Conservation (phyloP, 345 rosid species). For the Pelargonium nanum region DNA sequence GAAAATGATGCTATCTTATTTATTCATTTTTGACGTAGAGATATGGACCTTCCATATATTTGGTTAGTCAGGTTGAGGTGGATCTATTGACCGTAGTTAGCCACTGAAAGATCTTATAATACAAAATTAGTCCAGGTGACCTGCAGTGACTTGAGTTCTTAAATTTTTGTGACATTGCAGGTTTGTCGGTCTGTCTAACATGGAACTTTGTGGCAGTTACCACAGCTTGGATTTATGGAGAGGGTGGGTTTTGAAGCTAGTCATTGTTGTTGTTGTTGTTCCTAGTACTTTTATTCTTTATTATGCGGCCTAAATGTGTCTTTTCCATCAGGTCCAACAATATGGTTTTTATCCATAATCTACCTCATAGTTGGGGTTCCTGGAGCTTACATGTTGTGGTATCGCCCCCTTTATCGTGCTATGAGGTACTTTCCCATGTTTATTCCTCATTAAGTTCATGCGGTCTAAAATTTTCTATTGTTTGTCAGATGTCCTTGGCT, state of each 20-base stretch:
- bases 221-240: constrained; percentile 82
- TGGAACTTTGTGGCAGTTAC: constrained; percentile 92
- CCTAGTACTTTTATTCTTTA: constrained; percentile 1
- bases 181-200: constrained; percentile 58
- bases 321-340: constrained; percentile 53
- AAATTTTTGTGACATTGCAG: constrained; percentile 26
- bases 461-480: too few relatives aligned
- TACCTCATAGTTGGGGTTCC: constrained; percentile 84
- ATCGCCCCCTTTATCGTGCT: constrained; percentile 93
- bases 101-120: too few relatives aligned
- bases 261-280: too few relatives aligned
- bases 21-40: too few relatives aligned
- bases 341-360: constrained; percentile 93
- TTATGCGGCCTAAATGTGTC: constrained; percentile 10
- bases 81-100: too few relatives aligned
- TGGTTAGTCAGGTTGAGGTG: too few relatives aligned
- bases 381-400: constrained; percentile 83
- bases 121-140: too few relatives aligned
- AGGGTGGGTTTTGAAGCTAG: constrained; percentile 40
- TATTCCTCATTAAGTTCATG: constrained; percentile 4
- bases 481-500: too few relatives aligned
- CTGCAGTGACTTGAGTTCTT: not conserved
- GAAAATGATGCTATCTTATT: too few relatives aligned
- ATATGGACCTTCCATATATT: too few relatives aligned
- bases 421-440: constrained; percentile 51